phyloP scores from a whole-genome alignment of 805 yeast species.

The Ogataea corticis region DNA sequence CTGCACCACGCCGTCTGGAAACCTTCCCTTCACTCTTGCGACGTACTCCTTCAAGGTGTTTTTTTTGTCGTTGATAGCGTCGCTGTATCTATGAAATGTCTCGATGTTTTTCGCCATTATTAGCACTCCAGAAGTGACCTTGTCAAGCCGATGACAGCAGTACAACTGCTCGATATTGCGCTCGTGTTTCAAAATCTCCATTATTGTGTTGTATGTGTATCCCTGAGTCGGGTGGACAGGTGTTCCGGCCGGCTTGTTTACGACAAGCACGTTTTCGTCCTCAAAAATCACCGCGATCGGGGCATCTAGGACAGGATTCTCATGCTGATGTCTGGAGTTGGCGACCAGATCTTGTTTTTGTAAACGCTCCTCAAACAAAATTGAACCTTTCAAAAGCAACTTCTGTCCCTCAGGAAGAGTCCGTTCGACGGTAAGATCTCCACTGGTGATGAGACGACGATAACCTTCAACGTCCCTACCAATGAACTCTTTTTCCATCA shows the following conservation, averaged over 20 bases:
- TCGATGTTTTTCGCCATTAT: slow-evolving; percentile 40
- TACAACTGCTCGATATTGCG: slow-evolving; percentile 17
- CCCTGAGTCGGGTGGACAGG: slow-evolving; percentile 56
- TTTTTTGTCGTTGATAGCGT: slow-evolving; percentile 27
- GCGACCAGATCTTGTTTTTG: slow-evolving; percentile 24
- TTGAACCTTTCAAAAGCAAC: slow-evolving; percentile 10
- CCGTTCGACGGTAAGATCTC: slow-evolving; percentile 16
- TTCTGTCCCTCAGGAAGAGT: neutral
- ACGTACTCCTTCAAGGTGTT: slow-evolving; percentile 38
- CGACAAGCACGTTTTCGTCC: slow-evolving; percentile 41
- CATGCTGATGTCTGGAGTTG: slow-evolving; percentile 45
- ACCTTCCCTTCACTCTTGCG: slow-evolving; percentile 42
- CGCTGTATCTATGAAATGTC: slow-evolving; percentile 31
- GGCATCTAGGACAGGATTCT: slow-evolving; percentile 38
- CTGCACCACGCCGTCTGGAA: slow-evolving; percentile 33
- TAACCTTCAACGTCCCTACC: slow-evolving; percentile 15
- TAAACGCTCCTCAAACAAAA: slow-evolving; percentile 15
- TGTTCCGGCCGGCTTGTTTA: slow-evolving; percentile 52
- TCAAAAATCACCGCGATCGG: slow-evolving; percentile 34
- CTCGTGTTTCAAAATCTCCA: slow-evolving; percentile 42
- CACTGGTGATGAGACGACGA: slow-evolving; percentile 13
- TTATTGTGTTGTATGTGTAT: slow-evolving; percentile 43
- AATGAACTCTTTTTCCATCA: slow-evolving; percentile 17
- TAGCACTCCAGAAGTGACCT: slow-evolving; percentile 51
- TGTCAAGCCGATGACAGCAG: slow-evolving; percentile 52